Conservation (phyloP, 2,329 filamentous ascomycete species). For the Penicillium sp. region DNA sequence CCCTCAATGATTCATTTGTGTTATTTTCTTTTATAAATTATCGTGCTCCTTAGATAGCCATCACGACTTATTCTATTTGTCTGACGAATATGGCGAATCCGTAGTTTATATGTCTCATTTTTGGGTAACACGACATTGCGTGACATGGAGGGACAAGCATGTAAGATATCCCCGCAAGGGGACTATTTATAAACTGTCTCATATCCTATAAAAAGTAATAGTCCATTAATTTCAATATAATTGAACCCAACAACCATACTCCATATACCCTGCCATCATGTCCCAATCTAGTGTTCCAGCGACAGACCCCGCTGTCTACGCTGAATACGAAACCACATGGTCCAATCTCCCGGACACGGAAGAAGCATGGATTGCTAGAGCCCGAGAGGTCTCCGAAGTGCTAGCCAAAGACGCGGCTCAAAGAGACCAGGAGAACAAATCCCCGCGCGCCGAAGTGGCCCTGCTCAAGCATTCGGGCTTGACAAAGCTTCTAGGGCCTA, state of each 20-base stretch:
- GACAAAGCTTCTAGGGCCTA: slow-evolving; percentile 52
- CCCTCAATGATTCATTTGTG: background rate
- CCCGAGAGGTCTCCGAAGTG: slow-evolving; percentile 52
- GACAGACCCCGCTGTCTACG: slow-evolving; percentile 45
- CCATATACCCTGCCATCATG: slow-evolving; percentile 11
- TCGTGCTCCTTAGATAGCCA: background rate
- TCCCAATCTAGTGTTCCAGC: slow-evolving; percentile 18
- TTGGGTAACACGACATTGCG: slow-evolving; percentile 12
- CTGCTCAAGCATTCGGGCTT: slow-evolving; percentile 55
- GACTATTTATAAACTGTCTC: background rate
- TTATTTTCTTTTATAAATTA: background rate
- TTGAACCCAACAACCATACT: background rate
- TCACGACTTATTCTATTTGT: slow-evolving; percentile 21
- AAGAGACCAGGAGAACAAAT: slow-evolving; percentile 54
- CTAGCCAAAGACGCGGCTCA: slow-evolving; percentile 50
- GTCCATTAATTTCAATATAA: background rate
- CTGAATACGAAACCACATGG: slow-evolving; percentile 42
- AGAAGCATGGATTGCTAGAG: slow-evolving; percentile 50
- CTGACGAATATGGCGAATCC: slow-evolving; percentile 24
- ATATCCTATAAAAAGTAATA: background rate
- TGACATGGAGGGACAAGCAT: slow-evolving; percentile 17
- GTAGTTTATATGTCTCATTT: background rate
- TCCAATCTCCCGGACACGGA: slow-evolving; percentile 40
- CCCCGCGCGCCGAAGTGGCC: slow-evolving; percentile 52
- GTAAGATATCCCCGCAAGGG: background rate